Conservation (phyloP, 1,139 yeast genomes). For the Williopsis jadinii region DNA sequence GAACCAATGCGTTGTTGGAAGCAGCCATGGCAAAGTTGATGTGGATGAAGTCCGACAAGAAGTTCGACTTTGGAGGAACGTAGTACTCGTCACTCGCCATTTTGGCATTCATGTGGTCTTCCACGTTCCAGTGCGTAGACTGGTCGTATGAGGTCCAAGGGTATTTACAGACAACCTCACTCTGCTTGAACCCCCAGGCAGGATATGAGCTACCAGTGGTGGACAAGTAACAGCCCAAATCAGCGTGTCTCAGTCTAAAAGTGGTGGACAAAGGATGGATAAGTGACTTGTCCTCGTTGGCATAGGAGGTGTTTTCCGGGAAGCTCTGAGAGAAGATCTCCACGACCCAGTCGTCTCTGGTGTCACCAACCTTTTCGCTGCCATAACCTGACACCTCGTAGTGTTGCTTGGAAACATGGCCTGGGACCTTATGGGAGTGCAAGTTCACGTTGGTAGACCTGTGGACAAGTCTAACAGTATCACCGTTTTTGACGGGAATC, state of each 20-base stretch:
- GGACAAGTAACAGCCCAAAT: slow-evolving; percentile 65
- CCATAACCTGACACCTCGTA: slow-evolving; percentile 72
- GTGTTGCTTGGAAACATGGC: slow-evolving; percentile 44
- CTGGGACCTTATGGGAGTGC: slow-evolving; percentile 55
- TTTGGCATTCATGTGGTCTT: slow-evolving; percentile 49
- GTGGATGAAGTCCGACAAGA: slow-evolving; percentile 64
- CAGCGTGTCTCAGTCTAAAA: slow-evolving; percentile 55
- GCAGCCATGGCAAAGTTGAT: slow-evolving; percentile 75
- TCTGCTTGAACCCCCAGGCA: slow-evolving; percentile 77
- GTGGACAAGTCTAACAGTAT: slow-evolving; percentile 50
- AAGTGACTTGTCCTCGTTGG: slow-evolving; percentile 32
- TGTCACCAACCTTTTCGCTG: slow-evolving; percentile 44
- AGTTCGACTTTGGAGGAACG: slow-evolving; percentile 58
- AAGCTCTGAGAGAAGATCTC: slow-evolving; percentile 54
- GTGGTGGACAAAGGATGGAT: slow-evolving; percentile 67
- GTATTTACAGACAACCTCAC: slow-evolving; percentile 66
- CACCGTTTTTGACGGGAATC: slow-evolving; percentile 40
- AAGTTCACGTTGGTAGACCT: slow-evolving; percentile 44
- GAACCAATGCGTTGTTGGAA: slow-evolving; percentile 67
- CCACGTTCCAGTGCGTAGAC: slow-evolving; percentile 78
- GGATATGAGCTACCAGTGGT: slow-evolving; percentile 70
- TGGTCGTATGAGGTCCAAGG: slow-evolving; percentile 47
- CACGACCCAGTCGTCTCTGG: slow-evolving; percentile 65
- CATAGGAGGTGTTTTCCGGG: slow-evolving; percentile 39
- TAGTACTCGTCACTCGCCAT: slow-evolving; percentile 37